Evolutionary conservation across 2,329 filamentous ascomycete species (phyloP), one percentile per base, ranked within the genome.

Genomic region (Neofusicoccum ribis): DNA sequence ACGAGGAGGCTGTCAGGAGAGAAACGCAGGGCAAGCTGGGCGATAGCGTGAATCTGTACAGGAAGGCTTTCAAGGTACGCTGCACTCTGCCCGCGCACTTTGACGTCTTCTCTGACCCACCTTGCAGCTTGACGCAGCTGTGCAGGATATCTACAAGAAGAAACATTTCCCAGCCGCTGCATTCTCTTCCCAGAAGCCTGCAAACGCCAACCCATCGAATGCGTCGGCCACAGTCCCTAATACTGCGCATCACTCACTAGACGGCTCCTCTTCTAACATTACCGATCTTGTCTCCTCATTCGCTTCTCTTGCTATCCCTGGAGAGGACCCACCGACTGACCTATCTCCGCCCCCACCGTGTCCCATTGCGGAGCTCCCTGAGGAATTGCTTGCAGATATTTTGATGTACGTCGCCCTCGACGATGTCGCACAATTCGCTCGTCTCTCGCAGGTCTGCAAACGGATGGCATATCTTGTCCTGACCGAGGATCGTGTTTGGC

Each of bases 401-500:
- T 78, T 98, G 14, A 82, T 81, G 9, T 86, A 92, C 66, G 79
- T 95, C 0, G 93, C 92, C 0, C 74, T 90, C 50, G 73, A 82
- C 36, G 95, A 99, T 69, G 84, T 96, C 0, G 90, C 89, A 3
- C 87, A 90, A 44, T 93, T 96, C 70, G 86, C 85, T 20, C 89
- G 91, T 27, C 82, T 93, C 15, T 85, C 92, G 0, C 86, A 89
- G 68, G 93, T 97, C 2, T 98, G 94, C 81, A 96, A 92, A 76
- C 87, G 90, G 14, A 81, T 98, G 49, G 93, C 94, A 23, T 97
- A 91, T 74, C 86, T 98, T 20, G 89, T 96, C 58, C 83, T 88
- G 36, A 91, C 90, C 5, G 93, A 98, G 75, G 90, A 97, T 71
- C 85, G 86, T 49, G 90, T 97, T 71, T 99, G 95, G 93, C 91